Evolutionary conservation across 306 rosid genomes (phyloP), one percentile per base, ranked within the genome.

Genomic region (Glycine tomentella): DNA sequence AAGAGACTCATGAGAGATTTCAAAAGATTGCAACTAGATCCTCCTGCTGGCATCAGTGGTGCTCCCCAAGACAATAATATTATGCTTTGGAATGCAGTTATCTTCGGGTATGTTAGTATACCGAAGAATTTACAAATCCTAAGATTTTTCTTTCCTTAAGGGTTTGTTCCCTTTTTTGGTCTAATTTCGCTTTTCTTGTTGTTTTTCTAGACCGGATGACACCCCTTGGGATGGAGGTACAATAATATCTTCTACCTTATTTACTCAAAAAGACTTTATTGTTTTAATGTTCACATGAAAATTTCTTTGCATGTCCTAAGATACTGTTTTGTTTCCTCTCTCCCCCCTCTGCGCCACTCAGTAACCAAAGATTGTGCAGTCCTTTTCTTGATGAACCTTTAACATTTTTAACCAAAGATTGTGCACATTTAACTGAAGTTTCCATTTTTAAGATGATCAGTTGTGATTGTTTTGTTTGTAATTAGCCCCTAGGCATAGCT

Each of bases 161-260:
- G 42, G 10, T 8, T 14, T 63, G 16, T 81, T 57, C 48, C 50
- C 4, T 52, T 67, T 44, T 53, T 5, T 44, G 63, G 57, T 50
- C 77, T 66, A 31, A 78, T 79, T 63, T 69, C 59, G 69, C 16
- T 36, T 31, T 58, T 85, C 71, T 82, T 82, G 38, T 11, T 84
- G 31, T 38, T 25, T 25, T 81, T 84, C 84, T 91, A 92, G 97
- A 73, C 97, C 97, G 2, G 94, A 90, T 85, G 97, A 92, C 77
- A 90, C 94, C 50, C 92, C 94, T 12, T 92, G 97, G 97, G 97
- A 92, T 83, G 97, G 97, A 92, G 97, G 97, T 92, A 83, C 55
- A 42, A 8, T 40, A 7, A 65, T 66, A 66, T n/a, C 52, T 66
- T 66, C 20, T n/a, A 8, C 34, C 12, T 14, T n/a, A 6, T 13